phyloP scores from a whole-genome alignment of 495 filamentous ascomycete genomes.

The Gamarada debralockiae region DNA sequence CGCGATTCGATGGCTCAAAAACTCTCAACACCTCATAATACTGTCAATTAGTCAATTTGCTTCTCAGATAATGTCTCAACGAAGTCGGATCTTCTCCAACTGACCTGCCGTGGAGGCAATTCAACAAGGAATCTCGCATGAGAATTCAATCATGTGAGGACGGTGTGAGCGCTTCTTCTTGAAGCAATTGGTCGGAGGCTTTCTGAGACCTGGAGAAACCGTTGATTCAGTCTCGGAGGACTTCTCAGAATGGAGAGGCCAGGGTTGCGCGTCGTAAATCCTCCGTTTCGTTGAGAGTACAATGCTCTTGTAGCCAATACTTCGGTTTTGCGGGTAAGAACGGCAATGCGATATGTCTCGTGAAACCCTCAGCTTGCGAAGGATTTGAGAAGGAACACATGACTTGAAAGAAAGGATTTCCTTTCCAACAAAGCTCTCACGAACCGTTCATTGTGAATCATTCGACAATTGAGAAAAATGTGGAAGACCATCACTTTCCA shows the following conservation, averaged over 20 bases:
- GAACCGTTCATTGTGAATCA: too few species aligned
- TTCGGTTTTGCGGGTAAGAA: conserved; percentile 8
- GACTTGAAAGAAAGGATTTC: too few species aligned
- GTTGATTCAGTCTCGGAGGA: conserved; percentile 2
- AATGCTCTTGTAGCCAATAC: conserved; percentile 19
- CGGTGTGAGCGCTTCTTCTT: conserved; percentile 14
- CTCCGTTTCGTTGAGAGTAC: not conserved
- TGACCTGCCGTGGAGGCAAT: conserved; percentile 4
- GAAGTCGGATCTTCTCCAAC: conserved; percentile 3
- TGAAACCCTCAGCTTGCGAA: conserved; percentile 4
- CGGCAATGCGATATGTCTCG: conserved; percentile 8
- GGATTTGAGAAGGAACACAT: not conserved
- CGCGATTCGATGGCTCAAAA: conserved; percentile 16
- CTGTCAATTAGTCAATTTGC: conserved; percentile 9
- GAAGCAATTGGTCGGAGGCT: conserved; percentile 17
- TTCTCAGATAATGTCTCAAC: conserved; percentile 6
- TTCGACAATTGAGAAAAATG: too few species aligned
- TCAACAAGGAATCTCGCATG: conserved; percentile 22
- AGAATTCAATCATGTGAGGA: conserved; percentile 25
- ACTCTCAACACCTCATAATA: not conserved
- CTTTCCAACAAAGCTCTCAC: too few species aligned
- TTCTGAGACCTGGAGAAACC: conserved; percentile 16
- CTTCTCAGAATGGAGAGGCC: too few species aligned
- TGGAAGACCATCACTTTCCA: not conserved
- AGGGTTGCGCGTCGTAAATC: not conserved